Conservation (phyloP, 768 basidiomycete genomes). For the Tephrocybe sp. region DNA sequence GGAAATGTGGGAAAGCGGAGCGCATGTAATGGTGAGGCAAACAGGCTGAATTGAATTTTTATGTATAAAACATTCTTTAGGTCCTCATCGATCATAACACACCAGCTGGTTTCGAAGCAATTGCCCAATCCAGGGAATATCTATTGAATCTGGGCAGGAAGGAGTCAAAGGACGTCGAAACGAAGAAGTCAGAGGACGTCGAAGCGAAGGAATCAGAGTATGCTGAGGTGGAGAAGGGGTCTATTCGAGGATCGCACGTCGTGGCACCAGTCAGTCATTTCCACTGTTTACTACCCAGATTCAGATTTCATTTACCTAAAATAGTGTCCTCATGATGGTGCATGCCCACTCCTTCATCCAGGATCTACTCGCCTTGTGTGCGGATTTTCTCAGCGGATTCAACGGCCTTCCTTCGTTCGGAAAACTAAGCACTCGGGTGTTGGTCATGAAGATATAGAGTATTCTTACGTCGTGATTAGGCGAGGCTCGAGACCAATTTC, state of each 20-base stretch:
- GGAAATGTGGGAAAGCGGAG: slow-evolving; percentile 92
- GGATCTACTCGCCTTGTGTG: slow-evolving; percentile 60
- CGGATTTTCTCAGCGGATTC: slow-evolving; percentile 84
- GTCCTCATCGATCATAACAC: slow-evolving; percentile 86
- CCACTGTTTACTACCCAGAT: neutral
- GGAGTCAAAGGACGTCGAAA: slow-evolving; percentile 51
- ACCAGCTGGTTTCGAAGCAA: slow-evolving; percentile 68
- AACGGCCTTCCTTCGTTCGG: slow-evolving; percentile 83
- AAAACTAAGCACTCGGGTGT: slow-evolving; percentile 82
- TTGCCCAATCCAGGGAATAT: slow-evolving; percentile 77
- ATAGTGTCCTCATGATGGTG: slow-evolving; percentile 89
- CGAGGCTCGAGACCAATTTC: slow-evolving; percentile 67
- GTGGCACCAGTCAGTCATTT: slow-evolving; percentile 72
- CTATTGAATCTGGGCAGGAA: slow-evolving; percentile 64
- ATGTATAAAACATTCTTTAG: slow-evolving; percentile 36
- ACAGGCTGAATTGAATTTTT: slow-evolving; percentile 5
- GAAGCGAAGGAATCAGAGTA: too few relatives aligned
- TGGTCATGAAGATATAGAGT: slow-evolving; percentile 86
- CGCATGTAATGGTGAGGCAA: slow-evolving; percentile 67
- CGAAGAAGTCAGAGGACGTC: too few relatives aligned
- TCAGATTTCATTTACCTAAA: slow-evolving; percentile 5
- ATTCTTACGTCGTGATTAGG: slow-evolving; percentile 88
- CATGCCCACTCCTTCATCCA: slow-evolving; percentile 74
- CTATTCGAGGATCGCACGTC: slow-evolving; percentile 69
- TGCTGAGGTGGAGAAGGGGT: too few relatives aligned